These are phyloP conservation scores for Cercospora brassicicola DNA, from an alignment of 2,329 filamentous ascomycete genomes.

Conservation along the genomic window DNA sequence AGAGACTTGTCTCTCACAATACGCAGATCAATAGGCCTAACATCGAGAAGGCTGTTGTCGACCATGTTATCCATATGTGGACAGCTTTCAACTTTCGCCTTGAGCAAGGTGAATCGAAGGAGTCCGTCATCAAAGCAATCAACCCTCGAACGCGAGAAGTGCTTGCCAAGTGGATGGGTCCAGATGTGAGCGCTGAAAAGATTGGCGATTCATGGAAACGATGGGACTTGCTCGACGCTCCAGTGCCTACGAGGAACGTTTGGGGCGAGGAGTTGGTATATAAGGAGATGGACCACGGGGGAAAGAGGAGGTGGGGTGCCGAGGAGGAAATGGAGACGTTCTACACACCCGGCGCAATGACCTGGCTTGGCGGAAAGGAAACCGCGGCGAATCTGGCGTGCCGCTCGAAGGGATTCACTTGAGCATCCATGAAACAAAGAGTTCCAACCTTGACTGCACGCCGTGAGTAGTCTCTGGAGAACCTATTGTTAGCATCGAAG, in stretches of 20 bases:
- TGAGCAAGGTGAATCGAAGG: constrained; percentile 2
- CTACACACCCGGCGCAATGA: constrained; percentile 4
- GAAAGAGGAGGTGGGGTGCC: background rate
- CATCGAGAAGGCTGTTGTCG: constrained; percentile 18
- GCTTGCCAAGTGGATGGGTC: constrained; percentile 15
- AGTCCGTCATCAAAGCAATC: constrained; percentile 7
- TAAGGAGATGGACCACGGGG: background rate
- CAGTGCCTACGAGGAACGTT: background rate
- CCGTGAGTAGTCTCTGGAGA: background rate
- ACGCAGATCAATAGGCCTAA: background rate
- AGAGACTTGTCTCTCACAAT: constrained; percentile 5
- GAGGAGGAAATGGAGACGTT: constrained; percentile 2
- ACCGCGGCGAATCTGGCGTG: constrained; percentile 8
- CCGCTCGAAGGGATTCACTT: background rate
- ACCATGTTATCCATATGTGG: constrained; percentile 20
- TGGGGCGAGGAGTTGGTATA: background rate
- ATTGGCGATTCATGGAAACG: constrained; percentile 11
- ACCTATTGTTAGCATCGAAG: background rate
- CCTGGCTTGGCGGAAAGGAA: constrained; percentile 16
- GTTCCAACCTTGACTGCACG: background rate
- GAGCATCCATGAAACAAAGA: background rate
- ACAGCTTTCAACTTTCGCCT: constrained; percentile 17
- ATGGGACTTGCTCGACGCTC: constrained; percentile 13
- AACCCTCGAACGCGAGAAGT: constrained; percentile 18
- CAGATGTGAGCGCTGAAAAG: background rate